Base-by-base conservation (phyloP, 2,329 filamentous ascomycete genomes). In the Diplodia seriata region DNA sequence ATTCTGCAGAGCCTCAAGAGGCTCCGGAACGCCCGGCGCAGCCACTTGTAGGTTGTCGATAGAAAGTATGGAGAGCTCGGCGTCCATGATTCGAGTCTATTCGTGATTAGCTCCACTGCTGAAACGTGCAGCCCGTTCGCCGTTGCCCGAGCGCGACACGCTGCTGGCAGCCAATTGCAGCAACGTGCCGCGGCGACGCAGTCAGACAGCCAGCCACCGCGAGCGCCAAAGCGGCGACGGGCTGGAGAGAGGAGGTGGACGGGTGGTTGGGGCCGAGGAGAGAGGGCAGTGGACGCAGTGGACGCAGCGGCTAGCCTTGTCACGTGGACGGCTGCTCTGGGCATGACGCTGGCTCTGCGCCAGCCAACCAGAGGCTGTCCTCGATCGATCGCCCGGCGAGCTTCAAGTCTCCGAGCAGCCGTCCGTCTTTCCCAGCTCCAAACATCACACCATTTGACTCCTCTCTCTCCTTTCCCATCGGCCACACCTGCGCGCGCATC, bases 1-100 rank as follows among this genome's bases (percentile, higher is more conserved):
- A 66, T 66, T 14, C 63, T 66, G 15, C 63, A 66, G 50, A 54
- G 50, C 50, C 50, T 66, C 31, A 66, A 66, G 63, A 14, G 36
- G 20, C 43, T 66, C 20, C 31, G 36, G 33, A n/a, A 18, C 14
- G 36, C 36, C 23, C 63, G 63, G 7, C 31, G 47, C n/a, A 51
- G 43, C 47, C 29, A 31, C 8, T 26, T 63, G 47, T 63, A 63
- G 59, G 26, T 26, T 26, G 26, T 26, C 26, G 26, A 4, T 26
- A 26, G 26, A 26, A 2, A 47, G 12, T 47, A 47, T 14, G 1
- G 9, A 38, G 14, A 1, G 36, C 9, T 38, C 11, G 43, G 33
- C 23, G 29, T 51, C 23, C 43, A 63, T 63, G 59, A 63, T 63
- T 63, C 59, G 59, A 51, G 5, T 23, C 50, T 31, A 11, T 63